Conservation (phyloP, 2,329 filamentous ascomycete species). For the Chaetothyriales sp. region DNA sequence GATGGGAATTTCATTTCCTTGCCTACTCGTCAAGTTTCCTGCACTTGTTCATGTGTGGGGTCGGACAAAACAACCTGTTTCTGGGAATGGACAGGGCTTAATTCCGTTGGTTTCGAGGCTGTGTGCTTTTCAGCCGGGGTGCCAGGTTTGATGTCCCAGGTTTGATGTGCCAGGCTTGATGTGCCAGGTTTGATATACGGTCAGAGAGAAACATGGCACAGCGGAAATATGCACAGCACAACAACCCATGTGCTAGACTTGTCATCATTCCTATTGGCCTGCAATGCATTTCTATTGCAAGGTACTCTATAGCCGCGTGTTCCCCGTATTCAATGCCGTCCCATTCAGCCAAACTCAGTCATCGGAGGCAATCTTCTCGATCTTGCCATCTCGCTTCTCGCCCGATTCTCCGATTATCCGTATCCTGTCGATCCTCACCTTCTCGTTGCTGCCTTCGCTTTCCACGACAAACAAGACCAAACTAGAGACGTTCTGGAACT, state of each 20-base stretch:
- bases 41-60: constrained; percentile 28
- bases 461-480: constrained; percentile 80
- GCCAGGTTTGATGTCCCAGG: too few species aligned
- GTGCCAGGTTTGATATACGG: too few species aligned
- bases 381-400: constrained; percentile 80
- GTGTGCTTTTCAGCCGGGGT: neutral
- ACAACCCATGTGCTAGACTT: neutral
- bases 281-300: constrained; percentile 1
- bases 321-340: neutral
- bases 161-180: too few species aligned
- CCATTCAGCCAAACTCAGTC: neutral
- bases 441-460: constrained; percentile 70
- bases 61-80: constrained; percentile 36
- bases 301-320: neutral
- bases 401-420: constrained; percentile 73
- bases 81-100: neutral
- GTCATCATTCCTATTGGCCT: neutral
- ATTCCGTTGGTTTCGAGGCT: neutral
- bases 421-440: constrained; percentile 54
- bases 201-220: neutral
- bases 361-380: constrained; percentile 85
- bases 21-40: constrained; percentile 22
- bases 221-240: too few species aligned
- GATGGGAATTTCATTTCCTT: constrained; percentile 20
- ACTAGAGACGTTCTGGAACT: constrained; percentile 88